Evolutionary conservation across 495 filamentous ascomycete species (phyloP).

Genomic region (Daldinia concentrica): DNA sequence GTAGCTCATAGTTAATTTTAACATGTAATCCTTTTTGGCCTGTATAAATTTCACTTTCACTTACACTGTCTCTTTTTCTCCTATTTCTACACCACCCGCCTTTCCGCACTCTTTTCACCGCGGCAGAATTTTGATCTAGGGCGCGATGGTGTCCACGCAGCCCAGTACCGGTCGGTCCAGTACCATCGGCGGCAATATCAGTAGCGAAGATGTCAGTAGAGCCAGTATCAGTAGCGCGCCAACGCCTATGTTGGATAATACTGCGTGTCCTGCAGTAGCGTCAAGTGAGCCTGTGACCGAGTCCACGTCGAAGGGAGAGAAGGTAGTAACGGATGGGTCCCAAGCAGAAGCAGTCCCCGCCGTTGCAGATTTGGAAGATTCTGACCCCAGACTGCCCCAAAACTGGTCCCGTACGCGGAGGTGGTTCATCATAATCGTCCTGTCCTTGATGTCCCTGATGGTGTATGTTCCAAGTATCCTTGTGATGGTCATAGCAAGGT

Average conservation of each 20-base stretch:
- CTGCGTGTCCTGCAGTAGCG: not conserved
- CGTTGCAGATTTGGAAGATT: not conserved
- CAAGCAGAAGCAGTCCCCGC: not conserved
- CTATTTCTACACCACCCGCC: not conserved
- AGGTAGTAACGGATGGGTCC: conserved; percentile 1
- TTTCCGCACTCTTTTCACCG: not conserved
- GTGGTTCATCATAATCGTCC: not conserved
- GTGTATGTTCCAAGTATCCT: not conserved
- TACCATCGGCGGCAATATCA: not conserved
- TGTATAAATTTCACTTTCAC: not conserved
- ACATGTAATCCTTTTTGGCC: not conserved
- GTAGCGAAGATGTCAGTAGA: not conserved
- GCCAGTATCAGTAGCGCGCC: not conserved
- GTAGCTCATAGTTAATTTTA: not conserved
- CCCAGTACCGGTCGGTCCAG: not conserved
- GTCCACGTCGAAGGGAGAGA: not conserved
- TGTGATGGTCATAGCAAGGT: not conserved
- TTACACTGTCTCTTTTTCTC: not conserved
- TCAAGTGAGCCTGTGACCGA: not conserved
- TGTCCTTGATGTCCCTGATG: not conserved
- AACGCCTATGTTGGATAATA: not conserved
- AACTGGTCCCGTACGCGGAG: not conserved
- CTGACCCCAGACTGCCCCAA: not conserved
- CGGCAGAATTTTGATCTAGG: not conserved
- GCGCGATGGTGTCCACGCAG: not conserved